Evolutionary conservation across 1,284 basidiomycete genomes (phyloP).

Genomic region (Microbotryum scabiosae): DNA sequence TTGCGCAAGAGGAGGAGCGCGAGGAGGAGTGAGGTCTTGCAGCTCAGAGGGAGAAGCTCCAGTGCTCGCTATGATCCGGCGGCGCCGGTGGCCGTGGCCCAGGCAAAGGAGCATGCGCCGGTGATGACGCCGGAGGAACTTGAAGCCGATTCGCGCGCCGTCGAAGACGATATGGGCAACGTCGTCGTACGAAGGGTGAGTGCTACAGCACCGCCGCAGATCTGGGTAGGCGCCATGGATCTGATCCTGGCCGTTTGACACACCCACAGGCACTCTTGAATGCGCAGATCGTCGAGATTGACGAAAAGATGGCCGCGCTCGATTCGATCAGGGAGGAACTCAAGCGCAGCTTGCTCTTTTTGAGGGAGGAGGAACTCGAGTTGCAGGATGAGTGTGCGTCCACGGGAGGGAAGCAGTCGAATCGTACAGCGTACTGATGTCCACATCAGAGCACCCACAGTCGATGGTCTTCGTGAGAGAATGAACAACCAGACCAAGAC

Average conservation of each 20-base stretch:
- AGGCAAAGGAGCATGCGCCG: constrained; percentile 50
- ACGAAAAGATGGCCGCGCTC: constrained; percentile 75
- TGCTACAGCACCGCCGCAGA: neutral
- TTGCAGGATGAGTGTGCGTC: constrained; percentile 80
- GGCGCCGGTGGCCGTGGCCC: constrained; percentile 45
- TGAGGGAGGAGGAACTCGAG: constrained; percentile 93
- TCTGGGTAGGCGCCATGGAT: no score
- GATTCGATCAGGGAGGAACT: constrained; percentile 72
- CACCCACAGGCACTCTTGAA: constrained; percentile 50
- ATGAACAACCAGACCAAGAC: constrained; percentile 32
- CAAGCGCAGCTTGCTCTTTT: constrained; percentile 69
- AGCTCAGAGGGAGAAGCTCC: constrained; percentile 7
- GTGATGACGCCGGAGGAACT: constrained; percentile 8
- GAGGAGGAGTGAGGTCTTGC: constrained; percentile 50
- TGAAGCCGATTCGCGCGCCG: constrained; percentile 14
- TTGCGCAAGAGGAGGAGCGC: constrained; percentile 51
- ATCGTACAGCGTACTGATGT: no score
- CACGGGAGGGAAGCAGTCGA: no score
- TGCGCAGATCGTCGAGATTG: constrained; percentile 77
- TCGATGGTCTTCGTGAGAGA: constrained; percentile 77
- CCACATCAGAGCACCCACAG: constrained; percentile 42
- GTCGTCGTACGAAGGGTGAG: constrained; percentile 17
- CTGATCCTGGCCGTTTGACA: no score
- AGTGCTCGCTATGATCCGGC: neutral
- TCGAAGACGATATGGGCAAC: constrained; percentile 27